Conservation (phyloP, 2,329 filamentous ascomycete species). For the Apiospora arundinis region DNA sequence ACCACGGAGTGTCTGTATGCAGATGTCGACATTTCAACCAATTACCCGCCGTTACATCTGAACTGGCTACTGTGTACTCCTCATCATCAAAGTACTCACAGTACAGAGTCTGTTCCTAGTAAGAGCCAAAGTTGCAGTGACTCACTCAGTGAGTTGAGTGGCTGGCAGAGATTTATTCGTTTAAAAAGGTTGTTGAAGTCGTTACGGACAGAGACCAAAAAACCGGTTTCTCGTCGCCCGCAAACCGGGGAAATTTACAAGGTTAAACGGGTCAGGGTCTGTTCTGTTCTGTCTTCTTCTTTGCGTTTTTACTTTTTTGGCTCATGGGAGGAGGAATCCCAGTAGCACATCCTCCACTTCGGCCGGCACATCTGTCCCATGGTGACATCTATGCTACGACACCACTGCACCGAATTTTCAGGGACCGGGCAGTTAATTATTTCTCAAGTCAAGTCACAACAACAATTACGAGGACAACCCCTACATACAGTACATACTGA, state of each 20-base stretch:
- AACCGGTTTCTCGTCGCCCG: conserved; percentile 9
- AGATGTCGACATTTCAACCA: background rate
- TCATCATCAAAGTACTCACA: background rate
- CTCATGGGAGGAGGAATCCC: background rate
- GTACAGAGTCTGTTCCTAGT: too few species aligned
- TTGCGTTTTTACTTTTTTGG: background rate
- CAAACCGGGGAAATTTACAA: conserved; percentile 11
- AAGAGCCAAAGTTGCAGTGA: background rate
- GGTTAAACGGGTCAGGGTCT: conserved; percentile 6
- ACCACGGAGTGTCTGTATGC: too few species aligned
- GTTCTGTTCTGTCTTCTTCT: too few species aligned
- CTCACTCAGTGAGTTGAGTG: background rate
- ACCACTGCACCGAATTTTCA: background rate
- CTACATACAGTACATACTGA: too few species aligned
- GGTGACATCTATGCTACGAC: conserved; percentile 14
- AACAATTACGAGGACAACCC: background rate
- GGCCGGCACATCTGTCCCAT: conserved; percentile 4
- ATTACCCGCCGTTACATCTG: background rate
- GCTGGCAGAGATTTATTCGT: background rate
- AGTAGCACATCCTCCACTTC: conserved; percentile 14
- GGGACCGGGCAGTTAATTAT: background rate
- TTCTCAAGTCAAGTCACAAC: too few species aligned
- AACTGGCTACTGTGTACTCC: background rate
- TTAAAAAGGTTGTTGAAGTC: background rate
- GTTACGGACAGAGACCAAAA: background rate